Percentiles rank a stretch among this genome's conserved stretches.
phyloP scores from a whole-genome alignment of 2,329 filamentous ascomycete genomes.

The Trichocomaceae sp. region DNA sequence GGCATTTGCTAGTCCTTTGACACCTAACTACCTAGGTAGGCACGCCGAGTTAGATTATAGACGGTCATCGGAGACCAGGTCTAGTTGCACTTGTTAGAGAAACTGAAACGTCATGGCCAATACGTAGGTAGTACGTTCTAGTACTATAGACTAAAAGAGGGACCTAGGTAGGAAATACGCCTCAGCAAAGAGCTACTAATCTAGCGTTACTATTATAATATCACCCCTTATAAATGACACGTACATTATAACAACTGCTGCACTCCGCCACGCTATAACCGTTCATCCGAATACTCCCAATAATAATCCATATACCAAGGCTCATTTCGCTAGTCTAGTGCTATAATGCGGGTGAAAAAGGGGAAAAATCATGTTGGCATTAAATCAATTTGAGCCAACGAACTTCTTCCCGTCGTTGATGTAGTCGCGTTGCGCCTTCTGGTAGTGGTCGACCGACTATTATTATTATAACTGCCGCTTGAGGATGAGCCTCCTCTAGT shows the following conservation, averaged over 20 bases:
- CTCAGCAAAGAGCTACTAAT: background rate
- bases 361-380: constrained; percentile 30
- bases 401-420: constrained; percentile 19
- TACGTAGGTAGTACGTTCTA: too few relatives aligned
- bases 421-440: constrained; percentile 17
- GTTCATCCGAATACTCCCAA: background rate
- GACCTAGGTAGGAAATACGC: background rate
- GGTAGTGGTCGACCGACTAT: background rate
- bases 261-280: background rate
- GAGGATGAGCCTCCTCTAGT: constrained; percentile 3
- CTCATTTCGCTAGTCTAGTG: background rate
- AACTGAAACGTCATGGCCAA: too few relatives aligned
- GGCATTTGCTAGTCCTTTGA: too few relatives aligned
- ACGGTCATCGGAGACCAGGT: too few relatives aligned
- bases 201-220: background rate
- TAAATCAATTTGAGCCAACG: constrained; percentile 30
- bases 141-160: too few relatives aligned
- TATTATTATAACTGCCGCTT: background rate
- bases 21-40: too few relatives aligned
- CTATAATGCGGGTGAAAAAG: background rate
- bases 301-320: constrained; percentile 1
- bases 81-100: too few relatives aligned
- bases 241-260: background rate
- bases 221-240: background rate
- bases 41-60: too few relatives aligned